These are phyloP conservation scores for Lactuca saligna DNA, from an alignment of 129 eudicot genomes.

Conservation along the genomic window DNA sequence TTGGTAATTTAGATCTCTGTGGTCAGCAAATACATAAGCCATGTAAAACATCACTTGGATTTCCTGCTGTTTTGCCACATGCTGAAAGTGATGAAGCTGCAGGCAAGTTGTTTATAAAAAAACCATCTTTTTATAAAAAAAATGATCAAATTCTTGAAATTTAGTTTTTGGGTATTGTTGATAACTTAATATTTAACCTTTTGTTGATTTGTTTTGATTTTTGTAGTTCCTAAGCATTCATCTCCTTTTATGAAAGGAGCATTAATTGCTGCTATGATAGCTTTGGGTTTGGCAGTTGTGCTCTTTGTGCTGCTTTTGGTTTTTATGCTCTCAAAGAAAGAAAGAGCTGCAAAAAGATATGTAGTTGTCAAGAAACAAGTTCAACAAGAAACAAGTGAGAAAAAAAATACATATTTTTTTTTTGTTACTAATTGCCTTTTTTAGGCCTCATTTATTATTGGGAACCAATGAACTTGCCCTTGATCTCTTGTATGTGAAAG, in stretches of 20 bases:
- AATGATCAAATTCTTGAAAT: background rate
- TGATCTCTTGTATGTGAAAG: too few relatives aligned
- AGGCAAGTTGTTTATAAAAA: slow-evolving; percentile 42
- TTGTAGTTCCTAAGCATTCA: slow-evolving; percentile 74
- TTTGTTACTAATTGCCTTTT: background rate
- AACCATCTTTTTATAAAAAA: background rate
- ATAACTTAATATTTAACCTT: background rate
- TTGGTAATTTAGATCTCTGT: slow-evolving; percentile 91
- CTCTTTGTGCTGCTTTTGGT: slow-evolving; percentile 64
- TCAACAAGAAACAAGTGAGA: slow-evolving; percentile 79
- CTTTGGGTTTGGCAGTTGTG: slow-evolving; percentile 50
- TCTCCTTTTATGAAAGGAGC: slow-evolving; percentile 64
- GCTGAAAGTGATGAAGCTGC: slow-evolving; percentile 84
- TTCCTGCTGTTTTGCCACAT: slow-evolving; percentile 94
- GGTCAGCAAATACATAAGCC: slow-evolving; percentile 89
- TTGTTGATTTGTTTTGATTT: slow-evolving; percentile 7
- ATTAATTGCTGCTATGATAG: slow-evolving; percentile 52
- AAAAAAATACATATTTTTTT: background rate
- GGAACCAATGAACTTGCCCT: too few relatives aligned
- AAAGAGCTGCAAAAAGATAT: slow-evolving; percentile 79
- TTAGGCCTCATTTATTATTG: background rate
- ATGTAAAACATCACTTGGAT: slow-evolving; percentile 86
- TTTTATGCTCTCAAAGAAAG: slow-evolving; percentile 74
- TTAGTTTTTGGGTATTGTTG: background rate
- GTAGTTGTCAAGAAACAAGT: slow-evolving; percentile 88